Evolutionary conservation across 257 asterid species (phyloP).

Genomic region (Catharanthus roseus): DNA sequence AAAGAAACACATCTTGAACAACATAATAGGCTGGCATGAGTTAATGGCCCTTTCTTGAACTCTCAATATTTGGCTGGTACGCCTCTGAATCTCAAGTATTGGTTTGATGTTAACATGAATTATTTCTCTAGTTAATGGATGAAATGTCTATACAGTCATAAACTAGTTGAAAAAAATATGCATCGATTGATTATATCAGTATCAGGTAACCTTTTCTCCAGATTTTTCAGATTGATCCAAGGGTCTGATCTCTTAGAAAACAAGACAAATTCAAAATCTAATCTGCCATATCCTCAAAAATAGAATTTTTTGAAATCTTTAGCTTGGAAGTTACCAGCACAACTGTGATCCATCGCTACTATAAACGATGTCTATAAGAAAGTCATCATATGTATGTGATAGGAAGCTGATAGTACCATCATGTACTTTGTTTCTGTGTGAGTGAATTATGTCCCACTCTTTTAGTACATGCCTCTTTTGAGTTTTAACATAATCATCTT

Average conservation of each 20-base stretch:
- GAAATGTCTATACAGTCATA: background rate
- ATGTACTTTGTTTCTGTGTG: background rate
- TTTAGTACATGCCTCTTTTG: background rate
- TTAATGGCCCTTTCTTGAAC: too few relatives aligned
- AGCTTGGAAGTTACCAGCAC: background rate
- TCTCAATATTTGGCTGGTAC: too few relatives aligned
- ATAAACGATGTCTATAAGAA: background rate
- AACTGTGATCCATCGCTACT: background rate
- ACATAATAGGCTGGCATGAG: too few relatives aligned
- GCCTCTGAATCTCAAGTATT: background rate
- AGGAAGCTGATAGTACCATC: background rate
- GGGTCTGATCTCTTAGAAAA: background rate
- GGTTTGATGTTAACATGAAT: background rate
- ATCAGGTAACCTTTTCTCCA: background rate
- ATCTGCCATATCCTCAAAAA: background rate
- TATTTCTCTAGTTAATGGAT: background rate
- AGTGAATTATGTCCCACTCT: background rate
- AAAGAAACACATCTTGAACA: too few relatives aligned
- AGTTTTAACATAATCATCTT: background rate
- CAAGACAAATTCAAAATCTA: background rate
- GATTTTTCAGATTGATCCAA: background rate
- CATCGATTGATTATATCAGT: background rate
- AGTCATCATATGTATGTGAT: background rate
- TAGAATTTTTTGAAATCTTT: background rate
- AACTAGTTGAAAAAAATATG: too few relatives aligned